These are phyloP conservation scores for Sporothrix pseudoabietina DNA, from an alignment of 2,329 filamentous ascomycete genomes.

Conservation along the genomic window DNA sequence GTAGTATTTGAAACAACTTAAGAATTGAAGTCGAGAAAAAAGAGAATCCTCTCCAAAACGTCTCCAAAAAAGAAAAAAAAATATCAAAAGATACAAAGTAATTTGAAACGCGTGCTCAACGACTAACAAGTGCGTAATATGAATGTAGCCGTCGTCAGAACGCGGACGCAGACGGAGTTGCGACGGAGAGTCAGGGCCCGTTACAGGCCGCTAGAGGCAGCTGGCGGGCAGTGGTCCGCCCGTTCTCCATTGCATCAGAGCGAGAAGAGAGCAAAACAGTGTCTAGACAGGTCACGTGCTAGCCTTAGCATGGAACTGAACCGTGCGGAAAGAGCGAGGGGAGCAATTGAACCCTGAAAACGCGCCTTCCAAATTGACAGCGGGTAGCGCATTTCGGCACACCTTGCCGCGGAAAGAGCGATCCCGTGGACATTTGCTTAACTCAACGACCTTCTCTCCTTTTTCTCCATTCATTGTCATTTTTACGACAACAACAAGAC, in stretches of 20 bases:
- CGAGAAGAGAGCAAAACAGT: neutral
- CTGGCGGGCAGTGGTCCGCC: neutral
- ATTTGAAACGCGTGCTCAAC: neutral
- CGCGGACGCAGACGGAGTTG: slow-evolving; percentile 11
- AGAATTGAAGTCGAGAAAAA: neutral
- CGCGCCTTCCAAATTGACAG: neutral
- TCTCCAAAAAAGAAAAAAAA: neutral
- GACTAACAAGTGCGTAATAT: neutral
- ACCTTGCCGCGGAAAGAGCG: neutral
- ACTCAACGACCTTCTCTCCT: neutral
- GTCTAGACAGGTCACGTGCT: neutral
- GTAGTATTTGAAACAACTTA: neutral
- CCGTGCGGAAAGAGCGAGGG: neutral
- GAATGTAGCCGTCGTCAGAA: neutral
- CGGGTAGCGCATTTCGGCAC: neutral
- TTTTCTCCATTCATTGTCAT: too few relatives aligned
- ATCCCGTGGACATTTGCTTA: neutral
- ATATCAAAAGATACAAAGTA: neutral
- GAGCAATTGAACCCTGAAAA: neutral
- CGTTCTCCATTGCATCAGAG: too few relatives aligned
- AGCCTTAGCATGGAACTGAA: neutral
- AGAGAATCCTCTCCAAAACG: too few relatives aligned
- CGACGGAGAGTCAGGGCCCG: slow-evolving; percentile 11
- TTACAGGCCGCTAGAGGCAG: neutral
- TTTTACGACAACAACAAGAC: neutral